A percentile compares a stretch with the other conserved stretches of the same genome.
phyloP scores from a whole-genome alignment of 2,329 filamentous ascomycete genomes.

The Trichoderma brevicompactum region DNA sequence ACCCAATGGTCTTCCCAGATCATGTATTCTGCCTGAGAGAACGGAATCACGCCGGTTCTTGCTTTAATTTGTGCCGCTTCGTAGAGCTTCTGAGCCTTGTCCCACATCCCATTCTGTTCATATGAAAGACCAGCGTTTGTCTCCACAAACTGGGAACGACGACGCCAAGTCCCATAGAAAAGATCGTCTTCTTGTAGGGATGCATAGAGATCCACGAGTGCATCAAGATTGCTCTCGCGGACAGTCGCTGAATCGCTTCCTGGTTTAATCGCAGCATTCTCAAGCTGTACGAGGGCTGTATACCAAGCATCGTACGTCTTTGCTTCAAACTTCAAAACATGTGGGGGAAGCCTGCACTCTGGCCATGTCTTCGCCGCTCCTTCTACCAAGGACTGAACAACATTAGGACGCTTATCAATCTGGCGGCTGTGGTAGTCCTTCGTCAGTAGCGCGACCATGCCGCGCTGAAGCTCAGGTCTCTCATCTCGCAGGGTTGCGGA shows the following conservation, averaged over 20 bases:
- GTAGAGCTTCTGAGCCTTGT: constrained; percentile 96
- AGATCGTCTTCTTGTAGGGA: constrained; percentile 92
- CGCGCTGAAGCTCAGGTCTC: constrained; percentile 85
- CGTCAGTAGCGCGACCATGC: constrained; percentile 85
- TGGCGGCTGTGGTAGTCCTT: constrained; percentile 96
- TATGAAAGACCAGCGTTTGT: constrained; percentile 97
- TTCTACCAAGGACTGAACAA: constrained; percentile 88
- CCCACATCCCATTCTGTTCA: constrained; percentile 99
- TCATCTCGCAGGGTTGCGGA: constrained; percentile 86
- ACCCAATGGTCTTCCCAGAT: constrained; percentile 99
- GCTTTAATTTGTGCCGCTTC: constrained; percentile 97
- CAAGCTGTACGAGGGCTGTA: constrained; percentile 85
- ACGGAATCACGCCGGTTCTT: constrained; percentile 91
- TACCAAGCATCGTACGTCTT: constrained; percentile 98
- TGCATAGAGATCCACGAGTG: constrained; percentile 90
- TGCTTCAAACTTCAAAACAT: constrained; percentile 93
- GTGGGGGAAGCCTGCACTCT: constrained; percentile 88
- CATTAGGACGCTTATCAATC: constrained; percentile 92
- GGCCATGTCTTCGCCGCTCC: constrained; percentile 84
- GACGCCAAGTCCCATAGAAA: constrained; percentile 96
- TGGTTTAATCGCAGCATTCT: constrained; percentile 84
- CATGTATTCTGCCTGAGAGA: constrained; percentile 96
- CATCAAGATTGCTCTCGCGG: constrained; percentile 93
- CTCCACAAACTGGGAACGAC: constrained; percentile 94
- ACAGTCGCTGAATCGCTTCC: constrained; percentile 82